These are phyloP conservation scores for Ganoderma sp. DNA, from an alignment of 1,284 basidiomycete genomes.

Conservation along the genomic window DNA sequence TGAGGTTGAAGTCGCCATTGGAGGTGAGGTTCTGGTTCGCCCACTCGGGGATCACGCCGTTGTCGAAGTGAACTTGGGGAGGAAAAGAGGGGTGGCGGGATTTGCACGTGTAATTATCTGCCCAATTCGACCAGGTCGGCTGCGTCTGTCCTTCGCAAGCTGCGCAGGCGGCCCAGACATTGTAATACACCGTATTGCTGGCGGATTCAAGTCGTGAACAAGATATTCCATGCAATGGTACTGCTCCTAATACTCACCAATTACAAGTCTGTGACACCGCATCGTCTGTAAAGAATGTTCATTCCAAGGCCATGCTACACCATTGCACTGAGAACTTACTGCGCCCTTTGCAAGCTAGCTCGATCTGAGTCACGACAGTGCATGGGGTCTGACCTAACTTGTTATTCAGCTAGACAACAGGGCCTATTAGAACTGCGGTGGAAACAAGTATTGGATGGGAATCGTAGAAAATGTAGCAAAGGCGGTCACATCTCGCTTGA, in stretches of 20 bases:
- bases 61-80: constrained; percentile 5
- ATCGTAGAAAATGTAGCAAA: too few species aligned
- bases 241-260: too few species aligned
- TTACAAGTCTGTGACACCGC: constrained; percentile 10
- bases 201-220: too few species aligned
- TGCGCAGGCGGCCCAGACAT: constrained; percentile 27
- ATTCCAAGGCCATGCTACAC: too few species aligned
- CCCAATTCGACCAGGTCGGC: constrained; percentile 16
- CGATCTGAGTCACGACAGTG: constrained; percentile 15
- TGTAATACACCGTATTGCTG: constrained; percentile 32
- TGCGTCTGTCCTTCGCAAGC: constrained; percentile 11
- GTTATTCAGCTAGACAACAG: too few species aligned
- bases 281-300: constrained; percentile 9
- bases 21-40: constrained; percentile 24
- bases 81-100: constrained; percentile 17
- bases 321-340: constrained; percentile 16
- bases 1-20: constrained; percentile 22
- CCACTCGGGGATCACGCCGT: constrained; percentile 21
- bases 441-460: too few species aligned
- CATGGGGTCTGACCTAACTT: constrained; percentile 30
- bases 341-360: constrained; percentile 17
- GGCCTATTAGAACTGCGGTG: too few species aligned
- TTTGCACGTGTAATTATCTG: constrained; percentile 13
- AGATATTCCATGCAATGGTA: too few species aligned
- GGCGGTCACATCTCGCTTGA: too few species aligned